Base-by-base conservation (phyloP, 2,329 filamentous ascomycete genomes). In the Penicillium hesseltinei region DNA sequence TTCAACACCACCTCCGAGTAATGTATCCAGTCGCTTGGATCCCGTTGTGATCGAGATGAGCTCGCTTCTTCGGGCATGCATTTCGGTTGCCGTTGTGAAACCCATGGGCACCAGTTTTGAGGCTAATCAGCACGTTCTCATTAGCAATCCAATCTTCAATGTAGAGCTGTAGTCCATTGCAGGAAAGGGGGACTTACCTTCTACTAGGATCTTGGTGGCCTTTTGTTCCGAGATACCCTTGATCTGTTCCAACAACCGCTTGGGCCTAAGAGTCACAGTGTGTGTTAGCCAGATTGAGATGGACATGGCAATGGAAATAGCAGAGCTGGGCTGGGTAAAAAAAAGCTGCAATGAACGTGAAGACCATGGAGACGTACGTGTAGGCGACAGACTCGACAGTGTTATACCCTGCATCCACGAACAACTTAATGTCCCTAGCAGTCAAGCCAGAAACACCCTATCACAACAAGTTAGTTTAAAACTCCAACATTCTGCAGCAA, bases 181-280 rank as follows among this genome's bases (percentile, higher is more conserved):
- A 19, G 19, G 46, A 11, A 11, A 11, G 29, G n/a, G 40, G n/a
- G n/a, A 61, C 77, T 63, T 74, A 93, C 92, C 92, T 81, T 97
- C 94, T 15, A 85, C 86, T 29, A 99, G 81, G 40, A 99, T 87
- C 72, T 97, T 97, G 35, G 85, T 87, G 2, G 95, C 94, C 74
- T 99, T 99, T 71, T 95, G 90, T 77, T 97, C 93, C 1, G 94
- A 99, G 35, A 99, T 96, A 56, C 94, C 94, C 75, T 97, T 99
- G 76, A 99, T 93, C 73, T 95, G 91, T 75, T 99, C 93, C 19
- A 99, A 79, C 56, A 88, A 80, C 69, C 93, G 86, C 66, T 83
- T 84, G 21, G 86, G 85, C 52, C 84, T 88, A 46, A 9, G 49
- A 11, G 2, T 48, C 31, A 35, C 23, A n/a, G 6, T 23, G 8